These are phyloP conservation scores for Daedalea quercina DNA, from an alignment of 768 basidiomycete genomes.

Conservation along the genomic window DNA sequence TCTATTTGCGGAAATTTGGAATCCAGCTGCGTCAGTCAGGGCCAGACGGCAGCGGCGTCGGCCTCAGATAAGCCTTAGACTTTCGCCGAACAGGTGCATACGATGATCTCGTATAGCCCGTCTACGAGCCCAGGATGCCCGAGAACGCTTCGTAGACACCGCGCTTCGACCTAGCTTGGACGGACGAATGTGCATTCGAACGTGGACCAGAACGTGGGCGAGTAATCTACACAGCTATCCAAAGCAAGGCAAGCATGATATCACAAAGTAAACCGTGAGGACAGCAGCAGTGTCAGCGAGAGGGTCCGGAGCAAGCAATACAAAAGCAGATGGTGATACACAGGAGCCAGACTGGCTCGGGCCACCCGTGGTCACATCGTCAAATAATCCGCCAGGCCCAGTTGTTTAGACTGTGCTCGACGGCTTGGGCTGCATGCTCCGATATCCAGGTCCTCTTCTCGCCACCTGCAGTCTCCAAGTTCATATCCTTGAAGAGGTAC, in stretches of 20 bases:
- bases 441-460: slow-evolving; percentile 65
- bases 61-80: too few relatives aligned
- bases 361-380: background rate
- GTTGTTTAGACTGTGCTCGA: slow-evolving; percentile 59
- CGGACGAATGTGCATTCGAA: background rate
- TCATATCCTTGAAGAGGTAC: slow-evolving; percentile 68
- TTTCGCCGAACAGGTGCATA: too few relatives aligned
- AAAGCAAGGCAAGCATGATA: background rate
- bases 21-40: background rate
- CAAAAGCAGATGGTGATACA: background rate
- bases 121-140: background rate
- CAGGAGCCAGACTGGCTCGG: background rate
- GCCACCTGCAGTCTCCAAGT: slow-evolving; percentile 41
- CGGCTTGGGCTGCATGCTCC: slow-evolving; percentile 48
- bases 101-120: too few relatives aligned
- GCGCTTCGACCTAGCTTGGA: background rate
- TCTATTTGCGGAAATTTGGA: background rate
- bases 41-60: too few relatives aligned
- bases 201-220: background rate
- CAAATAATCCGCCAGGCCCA: slow-evolving; percentile 80
- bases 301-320: background rate
- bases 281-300: background rate
- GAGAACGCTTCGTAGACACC: background rate
- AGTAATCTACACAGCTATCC: background rate
- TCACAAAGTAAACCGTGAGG: background rate